Conservation (phyloP, 2,329 filamentous ascomycete species). For the Colletotrichum somersetense region DNA sequence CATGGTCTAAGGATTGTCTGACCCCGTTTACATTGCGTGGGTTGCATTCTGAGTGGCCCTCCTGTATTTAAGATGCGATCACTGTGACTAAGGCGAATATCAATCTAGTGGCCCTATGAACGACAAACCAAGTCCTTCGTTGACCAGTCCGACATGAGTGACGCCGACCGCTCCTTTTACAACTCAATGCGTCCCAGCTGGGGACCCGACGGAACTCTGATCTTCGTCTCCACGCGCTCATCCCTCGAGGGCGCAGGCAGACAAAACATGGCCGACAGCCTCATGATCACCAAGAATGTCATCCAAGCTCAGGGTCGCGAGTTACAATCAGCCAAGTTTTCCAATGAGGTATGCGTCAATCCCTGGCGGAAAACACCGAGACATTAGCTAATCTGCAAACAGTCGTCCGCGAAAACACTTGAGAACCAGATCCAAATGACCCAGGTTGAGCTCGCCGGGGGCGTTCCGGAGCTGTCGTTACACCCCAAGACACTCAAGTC, state of each 20-base stretch:
- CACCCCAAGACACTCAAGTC: constrained; percentile 52
- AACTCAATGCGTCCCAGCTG: constrained; percentile 83
- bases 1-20: constrained; percentile 44
- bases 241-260: constrained; percentile 26
- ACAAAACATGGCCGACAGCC: constrained; percentile 59
- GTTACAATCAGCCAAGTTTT: constrained; percentile 74
- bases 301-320: constrained; percentile 75
- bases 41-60: constrained; percentile 10
- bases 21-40: not conserved
- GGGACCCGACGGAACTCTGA: constrained; percentile 79
- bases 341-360: constrained; percentile 61
- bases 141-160: constrained; percentile 71
- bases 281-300: constrained; percentile 66
- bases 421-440: constrained; percentile 68
- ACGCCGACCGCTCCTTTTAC: constrained; percentile 76
- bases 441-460: constrained; percentile 65
- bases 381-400: constrained; percentile 41
- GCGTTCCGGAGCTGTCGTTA: constrained; percentile 71
- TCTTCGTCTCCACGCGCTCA: constrained; percentile 62
- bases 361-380: not conserved
- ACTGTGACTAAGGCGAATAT: constrained; percentile 56
- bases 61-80: constrained; percentile 51
- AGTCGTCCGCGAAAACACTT: constrained; percentile 69
- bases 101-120: constrained; percentile 84
- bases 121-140: constrained; percentile 79